A percentile compares a stretch with the other conserved stretches of the same genome.
Evolutionary conservation across 805 yeast genomes (phyloP).

Genomic region (Tetrapisispora pingtungensis): DNA sequence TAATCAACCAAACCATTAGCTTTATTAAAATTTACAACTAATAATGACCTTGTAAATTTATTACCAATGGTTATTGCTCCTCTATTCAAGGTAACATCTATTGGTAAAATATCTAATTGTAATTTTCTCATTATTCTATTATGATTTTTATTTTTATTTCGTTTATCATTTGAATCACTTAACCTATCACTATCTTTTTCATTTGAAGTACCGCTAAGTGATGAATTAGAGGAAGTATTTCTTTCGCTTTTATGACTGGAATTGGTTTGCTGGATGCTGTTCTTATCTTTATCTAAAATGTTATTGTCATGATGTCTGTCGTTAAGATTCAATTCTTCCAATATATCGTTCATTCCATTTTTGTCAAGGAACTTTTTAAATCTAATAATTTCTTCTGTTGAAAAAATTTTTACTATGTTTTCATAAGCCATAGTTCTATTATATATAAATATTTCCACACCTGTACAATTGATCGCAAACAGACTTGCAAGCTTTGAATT

Average conservation of each 20-base stretch:
- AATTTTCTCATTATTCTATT: conserved; percentile 3
- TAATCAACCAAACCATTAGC: conserved; percentile 53
- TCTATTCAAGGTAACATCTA: conserved; percentile 46
- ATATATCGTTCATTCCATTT: conserved; percentile 2
- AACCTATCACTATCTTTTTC: conserved; percentile 13
- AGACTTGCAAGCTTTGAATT: conserved; percentile 40
- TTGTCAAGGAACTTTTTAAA: conserved; percentile 16
- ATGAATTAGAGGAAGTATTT: background rate
- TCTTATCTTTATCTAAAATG: background rate
- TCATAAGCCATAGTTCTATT: conserved; percentile 76
- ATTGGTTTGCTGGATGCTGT: background rate
- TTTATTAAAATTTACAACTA: conserved; percentile 49
- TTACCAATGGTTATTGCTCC: conserved; percentile 79
- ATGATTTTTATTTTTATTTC: background rate
- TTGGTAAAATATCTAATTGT: conserved; percentile 43
- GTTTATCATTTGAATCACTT: too few species aligned
- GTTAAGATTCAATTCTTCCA: conserved; percentile 4
- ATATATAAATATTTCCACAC: conserved; percentile 74
- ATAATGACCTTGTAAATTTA: conserved; percentile 59
- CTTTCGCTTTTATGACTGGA: background rate
- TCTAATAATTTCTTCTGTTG: conserved; percentile 16
- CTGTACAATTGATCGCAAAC: conserved; percentile 51
- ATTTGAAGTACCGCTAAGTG: conserved; percentile 1
- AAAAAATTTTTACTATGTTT: conserved; percentile 35
- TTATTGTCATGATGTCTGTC: background rate